A percentile compares a stretch with the other conserved stretches of the same genome.
Evolutionary conservation across 768 basidiomycete genomes (phyloP).

Genomic region (Tricholoma sp.): DNA sequence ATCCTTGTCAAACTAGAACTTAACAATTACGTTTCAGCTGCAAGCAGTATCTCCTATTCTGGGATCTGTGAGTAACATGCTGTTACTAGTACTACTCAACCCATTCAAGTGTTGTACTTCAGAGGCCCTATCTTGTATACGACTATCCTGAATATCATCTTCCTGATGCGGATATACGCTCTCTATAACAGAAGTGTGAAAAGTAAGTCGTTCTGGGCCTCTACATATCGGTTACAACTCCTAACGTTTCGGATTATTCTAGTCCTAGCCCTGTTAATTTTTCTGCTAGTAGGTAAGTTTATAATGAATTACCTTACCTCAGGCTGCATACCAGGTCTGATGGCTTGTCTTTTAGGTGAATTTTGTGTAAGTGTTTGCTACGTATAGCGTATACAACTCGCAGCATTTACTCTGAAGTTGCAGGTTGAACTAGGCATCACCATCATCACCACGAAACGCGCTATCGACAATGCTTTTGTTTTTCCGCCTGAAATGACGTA

Average conservation of each 20-base stretch:
- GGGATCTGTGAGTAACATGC: background rate
- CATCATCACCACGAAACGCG: background rate
- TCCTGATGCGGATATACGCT: background rate
- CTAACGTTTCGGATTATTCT: background rate
- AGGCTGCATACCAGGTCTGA: background rate
- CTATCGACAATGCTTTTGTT: background rate
- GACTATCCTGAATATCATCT: background rate
- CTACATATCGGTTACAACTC: too few relatives aligned
- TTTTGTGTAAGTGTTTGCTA: background rate
- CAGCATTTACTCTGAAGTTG: background rate
- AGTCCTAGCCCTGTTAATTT: background rate
- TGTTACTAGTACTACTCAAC: background rate
- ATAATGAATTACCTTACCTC: background rate
- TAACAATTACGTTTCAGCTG: background rate
- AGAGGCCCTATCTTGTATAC: background rate
- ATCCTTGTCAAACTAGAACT: background rate
- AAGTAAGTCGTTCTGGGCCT: background rate
- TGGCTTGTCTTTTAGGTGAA: background rate
- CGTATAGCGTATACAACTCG: too few relatives aligned
- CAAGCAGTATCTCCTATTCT: background rate
- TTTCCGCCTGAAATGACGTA: background rate
- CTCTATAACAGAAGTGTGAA: background rate
- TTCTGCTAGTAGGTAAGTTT: background rate
- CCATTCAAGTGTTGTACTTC: background rate
- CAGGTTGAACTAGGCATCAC: background rate